phyloP scores from a whole-genome alignment of 805 yeast genomes.

The Nakazawaea pomicola region DNA sequence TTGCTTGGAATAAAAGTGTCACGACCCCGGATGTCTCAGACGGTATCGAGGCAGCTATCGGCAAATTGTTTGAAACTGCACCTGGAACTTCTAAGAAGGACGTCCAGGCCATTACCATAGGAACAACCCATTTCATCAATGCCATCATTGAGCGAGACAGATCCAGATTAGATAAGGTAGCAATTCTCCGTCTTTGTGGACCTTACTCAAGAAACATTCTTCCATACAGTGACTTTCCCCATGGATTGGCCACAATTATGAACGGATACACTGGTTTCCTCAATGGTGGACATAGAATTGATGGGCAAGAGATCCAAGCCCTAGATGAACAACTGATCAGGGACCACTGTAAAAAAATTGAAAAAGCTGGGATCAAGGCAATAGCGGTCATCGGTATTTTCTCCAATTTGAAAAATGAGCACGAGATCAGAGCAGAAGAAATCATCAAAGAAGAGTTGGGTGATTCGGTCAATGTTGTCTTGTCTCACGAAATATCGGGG shows the following conservation, averaged over 20 bases:
- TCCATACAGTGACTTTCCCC: conserved; percentile 43
- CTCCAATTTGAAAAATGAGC: conserved; percentile 33
- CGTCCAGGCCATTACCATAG: conserved; percentile 39
- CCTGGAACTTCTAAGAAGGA: conserved; percentile 18
- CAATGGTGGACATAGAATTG: conserved; percentile 38
- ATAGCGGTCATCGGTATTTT: conserved; percentile 40
- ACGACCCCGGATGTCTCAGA: conserved; percentile 40
- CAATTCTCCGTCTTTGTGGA: conserved; percentile 41
- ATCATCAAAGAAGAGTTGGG: conserved; percentile 31
- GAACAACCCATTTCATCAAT: conserved; percentile 50
- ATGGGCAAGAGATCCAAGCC: conserved; percentile 31
- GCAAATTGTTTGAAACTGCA: conserved; percentile 24
- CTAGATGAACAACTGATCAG: conserved; percentile 27
- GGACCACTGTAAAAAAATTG: conserved; percentile 28
- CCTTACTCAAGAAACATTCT: conserved; percentile 33
- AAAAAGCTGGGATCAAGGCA: conserved; percentile 27
- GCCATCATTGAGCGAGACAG: conserved; percentile 43
- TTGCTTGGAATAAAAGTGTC: conserved; percentile 38
- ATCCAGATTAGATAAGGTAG: conserved; percentile 38
- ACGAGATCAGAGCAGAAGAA: conserved; percentile 31
- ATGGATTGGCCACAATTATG: conserved; percentile 28
- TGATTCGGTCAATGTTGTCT: conserved; percentile 27
- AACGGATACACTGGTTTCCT: conserved; percentile 31
- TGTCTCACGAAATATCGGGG: conserved; percentile 37
- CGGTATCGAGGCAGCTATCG: conserved; percentile 35